Evolutionary conservation across 768 basidiomycete genomes (phyloP).

Genomic region (Mrakia frigida): DNA sequence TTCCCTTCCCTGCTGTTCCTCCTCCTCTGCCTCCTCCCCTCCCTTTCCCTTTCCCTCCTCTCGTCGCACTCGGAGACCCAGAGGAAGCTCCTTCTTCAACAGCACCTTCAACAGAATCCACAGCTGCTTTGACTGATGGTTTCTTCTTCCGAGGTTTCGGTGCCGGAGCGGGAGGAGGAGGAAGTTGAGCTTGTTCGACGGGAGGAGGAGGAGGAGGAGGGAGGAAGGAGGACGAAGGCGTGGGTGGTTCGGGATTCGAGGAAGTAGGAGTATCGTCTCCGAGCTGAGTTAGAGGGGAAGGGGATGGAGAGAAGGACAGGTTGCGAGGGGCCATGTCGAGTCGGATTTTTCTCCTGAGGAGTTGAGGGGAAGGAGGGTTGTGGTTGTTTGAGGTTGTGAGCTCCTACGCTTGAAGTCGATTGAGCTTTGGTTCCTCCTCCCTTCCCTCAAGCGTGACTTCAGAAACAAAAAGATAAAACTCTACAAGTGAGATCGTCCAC

Average conservation of each 20-base stretch:
- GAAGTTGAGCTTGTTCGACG: not conserved
- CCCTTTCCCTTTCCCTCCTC: not conserved
- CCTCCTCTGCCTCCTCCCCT: not conserved
- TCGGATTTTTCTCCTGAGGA: not conserved
- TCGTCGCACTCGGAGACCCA: not conserved
- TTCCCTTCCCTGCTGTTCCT: not conserved
- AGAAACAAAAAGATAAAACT: no score
- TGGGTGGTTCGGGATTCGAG: not conserved
- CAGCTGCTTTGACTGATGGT: not conserved
- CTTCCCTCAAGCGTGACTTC: no score
- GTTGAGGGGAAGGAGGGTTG: not conserved
- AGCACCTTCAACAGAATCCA: not conserved
- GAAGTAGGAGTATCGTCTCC: not conserved
- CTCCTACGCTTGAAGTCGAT: not conserved
- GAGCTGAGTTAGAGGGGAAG: not conserved
- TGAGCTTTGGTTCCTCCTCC: no score
- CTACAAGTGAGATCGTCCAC: no score
- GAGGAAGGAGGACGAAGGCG: not conserved
- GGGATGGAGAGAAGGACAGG: conserved; percentile 1
- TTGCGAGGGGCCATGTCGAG: conserved; percentile 1
- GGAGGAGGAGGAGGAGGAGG: conserved; percentile 2
- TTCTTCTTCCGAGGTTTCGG: not conserved
- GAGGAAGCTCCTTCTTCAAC: not conserved
- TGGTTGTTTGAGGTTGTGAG: not conserved
- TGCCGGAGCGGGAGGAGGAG: not conserved